A percentile compares a stretch with the other conserved stretches of the same genome.
These are phyloP conservation scores for Lactuca saligna DNA, from an alignment of 129 eudicot species.

Conservation along the genomic window DNA sequence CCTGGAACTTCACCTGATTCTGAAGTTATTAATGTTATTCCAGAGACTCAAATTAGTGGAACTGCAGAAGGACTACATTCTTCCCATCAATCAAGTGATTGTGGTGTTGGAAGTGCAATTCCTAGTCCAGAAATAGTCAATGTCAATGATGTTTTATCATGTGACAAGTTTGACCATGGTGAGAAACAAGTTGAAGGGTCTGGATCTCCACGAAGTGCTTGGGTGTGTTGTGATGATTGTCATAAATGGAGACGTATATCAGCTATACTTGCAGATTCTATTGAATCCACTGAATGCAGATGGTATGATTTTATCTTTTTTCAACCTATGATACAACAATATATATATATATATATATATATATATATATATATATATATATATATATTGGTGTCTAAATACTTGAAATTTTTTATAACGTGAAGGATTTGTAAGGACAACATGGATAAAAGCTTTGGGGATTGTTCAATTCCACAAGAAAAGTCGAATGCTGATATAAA, in stretches of 20 bases:
- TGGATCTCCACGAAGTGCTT: constrained; percentile 54
- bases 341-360: constrained; percentile 6
- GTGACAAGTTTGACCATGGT: constrained; percentile 20
- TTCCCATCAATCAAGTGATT: constrained; percentile 30
- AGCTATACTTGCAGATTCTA: constrained; percentile 77
- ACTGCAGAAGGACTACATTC: constrained; percentile 40
- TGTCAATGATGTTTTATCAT: constrained; percentile 28
- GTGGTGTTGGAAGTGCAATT: constrained; percentile 37
- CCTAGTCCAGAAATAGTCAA: constrained; percentile 43
- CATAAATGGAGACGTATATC: constrained; percentile 91
- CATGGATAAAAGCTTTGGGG: constrained; percentile 64
- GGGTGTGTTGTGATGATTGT: constrained; percentile 96
- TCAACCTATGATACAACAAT: not conserved
- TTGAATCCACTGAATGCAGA: constrained; percentile 61
- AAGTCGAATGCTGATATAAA: constrained; percentile 85
- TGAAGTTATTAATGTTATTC: constrained; percentile 72
- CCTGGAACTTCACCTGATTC: constrained; percentile 95
- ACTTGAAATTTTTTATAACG: constrained; percentile 8
- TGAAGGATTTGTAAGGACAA: constrained; percentile 90
- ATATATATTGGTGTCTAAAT: constrained; percentile 10
- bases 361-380: not conserved
- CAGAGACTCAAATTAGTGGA: constrained; percentile 44
- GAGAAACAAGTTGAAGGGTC: constrained; percentile 32
- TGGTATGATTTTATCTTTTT: constrained; percentile 49
- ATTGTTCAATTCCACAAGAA: constrained; percentile 90